Evolutionary conservation across 441 rosid species (phyloP).

Genomic region (Hura crepitans): DNA sequence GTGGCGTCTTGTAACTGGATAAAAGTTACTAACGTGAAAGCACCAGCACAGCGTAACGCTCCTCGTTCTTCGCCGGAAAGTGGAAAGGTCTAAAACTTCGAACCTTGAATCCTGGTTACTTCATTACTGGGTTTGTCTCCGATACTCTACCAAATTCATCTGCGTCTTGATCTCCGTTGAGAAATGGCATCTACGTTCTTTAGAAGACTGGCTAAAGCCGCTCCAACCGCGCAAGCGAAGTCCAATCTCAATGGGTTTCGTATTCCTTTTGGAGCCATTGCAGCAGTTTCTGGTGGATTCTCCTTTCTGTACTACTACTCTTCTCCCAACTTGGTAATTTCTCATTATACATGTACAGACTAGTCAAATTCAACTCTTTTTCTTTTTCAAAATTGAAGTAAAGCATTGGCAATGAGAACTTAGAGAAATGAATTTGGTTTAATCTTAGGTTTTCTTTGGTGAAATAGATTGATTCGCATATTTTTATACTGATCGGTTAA

Average conservation of each 20-base stretch:
- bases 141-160: not conserved
- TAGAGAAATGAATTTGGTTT: not conserved
- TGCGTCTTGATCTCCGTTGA: not conserved
- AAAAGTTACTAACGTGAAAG: not conserved
- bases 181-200: constrained; percentile 70
- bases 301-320: constrained; percentile 55
- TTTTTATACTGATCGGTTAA: not conserved
- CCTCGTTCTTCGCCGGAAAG: not conserved
- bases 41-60: not conserved
- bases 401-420: not conserved
- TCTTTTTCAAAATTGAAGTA: not conserved
- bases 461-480: not conserved
- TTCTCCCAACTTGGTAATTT: constrained; percentile 57
- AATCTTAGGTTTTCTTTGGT: not conserved
- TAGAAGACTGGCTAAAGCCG: constrained; percentile 56
- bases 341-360: not conserved
- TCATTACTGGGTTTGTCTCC: not conserved
- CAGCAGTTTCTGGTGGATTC: constrained; percentile 81
- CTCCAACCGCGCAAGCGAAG: constrained; percentile 43
- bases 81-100: not conserved
- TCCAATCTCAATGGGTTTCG: constrained; percentile 42
- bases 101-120: not conserved
- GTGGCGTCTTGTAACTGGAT: not conserved
- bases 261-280: constrained; percentile 61
- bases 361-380: not conserved